Evolutionary conservation across 2,329 filamentous ascomycete species (phyloP).

Genomic region (Pyrenophora tritici-repentis): DNA sequence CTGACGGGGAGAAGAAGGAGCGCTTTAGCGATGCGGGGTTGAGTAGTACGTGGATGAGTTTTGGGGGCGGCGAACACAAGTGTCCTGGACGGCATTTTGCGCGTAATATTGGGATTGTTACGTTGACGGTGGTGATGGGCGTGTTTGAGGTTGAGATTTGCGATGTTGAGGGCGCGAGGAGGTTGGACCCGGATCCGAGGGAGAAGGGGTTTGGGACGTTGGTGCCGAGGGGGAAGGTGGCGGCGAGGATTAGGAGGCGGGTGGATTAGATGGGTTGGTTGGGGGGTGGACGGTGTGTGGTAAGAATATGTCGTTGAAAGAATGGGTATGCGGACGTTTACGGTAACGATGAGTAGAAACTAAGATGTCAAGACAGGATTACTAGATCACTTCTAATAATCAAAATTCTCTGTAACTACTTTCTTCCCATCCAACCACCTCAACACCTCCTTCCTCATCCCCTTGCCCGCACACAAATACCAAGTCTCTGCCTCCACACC

Average conservation of each 20-base stretch:
- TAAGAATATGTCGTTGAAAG: background rate
- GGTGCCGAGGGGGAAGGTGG: constrained; percentile 5
- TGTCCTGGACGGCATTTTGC: constrained; percentile 25
- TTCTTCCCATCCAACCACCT: constrained; percentile 55
- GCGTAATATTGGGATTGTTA: constrained; percentile 19
- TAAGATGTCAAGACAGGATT: too few species aligned
- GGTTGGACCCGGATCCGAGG: constrained; percentile 1
- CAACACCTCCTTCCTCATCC: constrained; percentile 56
- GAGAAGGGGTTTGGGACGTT: constrained; percentile 10
- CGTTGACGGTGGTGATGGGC: constrained; percentile 10
- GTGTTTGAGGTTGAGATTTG: constrained; percentile 10
- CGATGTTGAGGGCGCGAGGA: background rate
- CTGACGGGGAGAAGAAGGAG: background rate
- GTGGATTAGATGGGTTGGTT: background rate
- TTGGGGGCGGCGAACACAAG: constrained; percentile 25
- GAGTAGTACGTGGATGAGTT: constrained; percentile 18
- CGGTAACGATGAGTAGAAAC: too few species aligned
- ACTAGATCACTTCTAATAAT: too few species aligned
- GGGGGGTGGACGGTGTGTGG: too few species aligned
- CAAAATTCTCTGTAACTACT: constrained; percentile 59
- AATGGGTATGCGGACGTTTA: background rate
- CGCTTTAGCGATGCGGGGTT: constrained; percentile 23
- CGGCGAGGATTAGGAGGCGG: constrained; percentile 8
- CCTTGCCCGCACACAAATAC: constrained; percentile 64
- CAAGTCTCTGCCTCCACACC: constrained; percentile 51